Percentiles rank a stretch among this genome's conserved stretches.
Conservation (phyloP, 805 yeast species). For the Sugiyamaella boreocaroliniensis region DNA sequence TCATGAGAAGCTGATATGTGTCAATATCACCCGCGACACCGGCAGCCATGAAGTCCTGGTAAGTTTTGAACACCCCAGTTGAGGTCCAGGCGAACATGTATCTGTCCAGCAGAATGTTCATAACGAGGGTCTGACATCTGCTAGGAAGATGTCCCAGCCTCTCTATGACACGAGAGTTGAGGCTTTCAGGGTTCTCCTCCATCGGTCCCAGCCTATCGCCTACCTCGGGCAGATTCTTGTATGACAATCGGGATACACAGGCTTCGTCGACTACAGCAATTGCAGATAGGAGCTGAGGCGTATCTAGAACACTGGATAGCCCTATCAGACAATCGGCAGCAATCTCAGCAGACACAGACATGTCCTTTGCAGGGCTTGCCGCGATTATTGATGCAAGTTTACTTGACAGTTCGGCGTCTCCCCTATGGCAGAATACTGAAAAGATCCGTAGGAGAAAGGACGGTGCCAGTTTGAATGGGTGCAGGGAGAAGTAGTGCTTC, state of each 20-base stretch:
- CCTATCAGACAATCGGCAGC: neutral
- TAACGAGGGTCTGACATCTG: neutral
- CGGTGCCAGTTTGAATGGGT: neutral
- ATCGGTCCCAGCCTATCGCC: neutral
- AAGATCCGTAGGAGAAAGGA: neutral
- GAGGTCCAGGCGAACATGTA: conserved; percentile 1
- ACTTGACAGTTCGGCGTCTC: neutral
- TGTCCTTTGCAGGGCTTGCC: neutral
- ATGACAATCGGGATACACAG: neutral
- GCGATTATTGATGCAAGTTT: neutral
- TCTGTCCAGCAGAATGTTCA: conserved; percentile 9
- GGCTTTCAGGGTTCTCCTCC: neutral
- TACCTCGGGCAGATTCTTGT: neutral
- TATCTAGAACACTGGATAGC: neutral
- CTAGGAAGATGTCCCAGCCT: neutral
- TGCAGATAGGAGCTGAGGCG: neutral
- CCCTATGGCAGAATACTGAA: neutral
- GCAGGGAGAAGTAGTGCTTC: neutral
- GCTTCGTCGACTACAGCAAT: neutral
- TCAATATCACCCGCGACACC: conserved; percentile 11
- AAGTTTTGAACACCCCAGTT: conserved; percentile 6
- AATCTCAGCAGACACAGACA: neutral
- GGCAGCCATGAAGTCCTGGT: conserved; percentile 2
- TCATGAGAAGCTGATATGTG: conserved; percentile 15
- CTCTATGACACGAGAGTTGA: neutral